Percentiles rank a stretch among this genome's conserved stretches.
Conservation (phyloP, 2,329 filamentous ascomycete genomes). For the Ophiostoma ips region DNA sequence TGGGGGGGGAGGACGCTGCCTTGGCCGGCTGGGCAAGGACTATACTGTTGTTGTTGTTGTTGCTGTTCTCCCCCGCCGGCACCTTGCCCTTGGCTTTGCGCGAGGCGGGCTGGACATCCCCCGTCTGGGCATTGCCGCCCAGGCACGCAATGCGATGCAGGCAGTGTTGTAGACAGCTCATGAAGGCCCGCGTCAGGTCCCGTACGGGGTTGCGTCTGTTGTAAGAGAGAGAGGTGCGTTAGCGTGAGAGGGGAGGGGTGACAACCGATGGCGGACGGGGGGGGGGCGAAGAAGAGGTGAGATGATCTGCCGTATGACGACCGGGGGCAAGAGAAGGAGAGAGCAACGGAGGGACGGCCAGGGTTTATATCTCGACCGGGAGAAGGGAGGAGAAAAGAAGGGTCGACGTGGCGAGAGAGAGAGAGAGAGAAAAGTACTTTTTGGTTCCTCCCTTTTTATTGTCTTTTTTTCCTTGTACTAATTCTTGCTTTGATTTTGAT, state of each 20-base stretch:
- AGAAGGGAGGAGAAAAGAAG: not conserved
- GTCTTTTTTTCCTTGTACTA: not conserved
- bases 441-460: not conserved
- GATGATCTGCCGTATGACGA: not conserved
- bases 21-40: too few relatives aligned
- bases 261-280: too few relatives aligned
- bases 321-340: too few relatives aligned
- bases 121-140: not conserved
- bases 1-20: too few relatives aligned
- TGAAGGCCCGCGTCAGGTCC: not conserved
- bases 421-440: not conserved
- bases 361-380: not conserved
- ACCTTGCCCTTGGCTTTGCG: not conserved
- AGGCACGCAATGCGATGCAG: not conserved
- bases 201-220: not conserved
- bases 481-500: not conserved
- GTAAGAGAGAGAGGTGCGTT: too few relatives aligned
- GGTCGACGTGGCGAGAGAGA: not conserved
- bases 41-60: too few relatives aligned
- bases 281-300: too few relatives aligned
- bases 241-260: too few relatives aligned
- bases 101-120: not conserved
- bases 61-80: not conserved
- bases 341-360: not conserved
- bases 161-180: not conserved